Evolutionary conservation across 1,139 yeast genomes (phyloP).

Genomic region (Kodamaea derodonti): DNA sequence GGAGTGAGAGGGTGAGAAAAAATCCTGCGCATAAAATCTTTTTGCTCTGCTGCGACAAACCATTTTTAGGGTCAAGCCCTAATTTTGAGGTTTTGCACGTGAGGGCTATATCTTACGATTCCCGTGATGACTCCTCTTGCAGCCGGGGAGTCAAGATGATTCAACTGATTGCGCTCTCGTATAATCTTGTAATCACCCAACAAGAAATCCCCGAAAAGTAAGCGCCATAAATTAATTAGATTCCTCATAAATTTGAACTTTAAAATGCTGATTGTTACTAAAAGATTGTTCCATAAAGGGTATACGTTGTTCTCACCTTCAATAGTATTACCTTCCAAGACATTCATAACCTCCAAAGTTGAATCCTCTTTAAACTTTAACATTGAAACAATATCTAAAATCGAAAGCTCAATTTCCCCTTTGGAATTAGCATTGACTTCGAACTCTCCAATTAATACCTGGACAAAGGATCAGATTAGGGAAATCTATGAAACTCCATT

Average conservation of each 20-base stretch:
- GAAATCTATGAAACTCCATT: constrained; percentile 64
- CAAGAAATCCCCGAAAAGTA: background rate
- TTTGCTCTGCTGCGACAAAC: too few species aligned
- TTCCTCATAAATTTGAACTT: background rate
- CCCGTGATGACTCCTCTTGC: constrained; percentile 11
- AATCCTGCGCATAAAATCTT: background rate
- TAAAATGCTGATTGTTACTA: background rate
- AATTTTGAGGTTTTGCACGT: too few species aligned
- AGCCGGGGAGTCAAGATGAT: constrained; percentile 7
- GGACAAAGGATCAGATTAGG: constrained; percentile 59
- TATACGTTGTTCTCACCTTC: background rate
- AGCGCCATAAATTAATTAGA: background rate
- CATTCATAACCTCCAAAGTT: constrained; percentile 1
- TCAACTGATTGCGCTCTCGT: constrained; percentile 1
- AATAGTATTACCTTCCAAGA: background rate
- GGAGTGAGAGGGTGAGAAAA: background rate
- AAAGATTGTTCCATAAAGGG: background rate
- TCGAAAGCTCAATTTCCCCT: constrained; percentile 2
- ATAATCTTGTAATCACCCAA: background rate
- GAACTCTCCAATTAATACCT: constrained; percentile 40
- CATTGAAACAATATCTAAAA: constrained; percentile 4
- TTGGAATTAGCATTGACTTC: constrained; percentile 15
- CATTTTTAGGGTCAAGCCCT: too few species aligned
- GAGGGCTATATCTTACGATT: too few species aligned
- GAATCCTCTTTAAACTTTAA: constrained; percentile 5